These are phyloP conservation scores for Crithidia brevicula DNA, from an alignment of 208 protist species.

Conservation along the genomic window DNA sequence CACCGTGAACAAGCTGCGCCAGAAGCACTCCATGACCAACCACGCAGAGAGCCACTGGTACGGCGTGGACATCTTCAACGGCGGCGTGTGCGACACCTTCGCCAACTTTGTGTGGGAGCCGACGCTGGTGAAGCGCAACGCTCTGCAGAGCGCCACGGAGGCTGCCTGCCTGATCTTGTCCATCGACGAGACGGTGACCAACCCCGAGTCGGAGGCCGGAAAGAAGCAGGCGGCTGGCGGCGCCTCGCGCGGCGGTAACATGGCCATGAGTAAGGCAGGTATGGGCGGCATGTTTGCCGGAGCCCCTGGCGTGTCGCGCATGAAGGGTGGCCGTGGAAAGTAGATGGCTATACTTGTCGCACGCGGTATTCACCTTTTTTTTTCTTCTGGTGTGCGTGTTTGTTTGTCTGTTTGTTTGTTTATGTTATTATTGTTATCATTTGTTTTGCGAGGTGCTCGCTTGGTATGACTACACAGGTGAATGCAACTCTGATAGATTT, in stretches of 20 bases:
- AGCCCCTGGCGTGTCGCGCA: slow-evolving; percentile 80
- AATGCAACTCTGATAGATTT: slow-evolving; percentile 14
- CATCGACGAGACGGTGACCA: slow-evolving; percentile 99
- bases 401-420: neutral
- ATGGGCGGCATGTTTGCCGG: slow-evolving; percentile 94
- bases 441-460: slow-evolving; percentile 5
- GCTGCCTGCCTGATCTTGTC: slow-evolving; percentile 99
- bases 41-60: slow-evolving; percentile 89
- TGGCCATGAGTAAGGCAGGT: slow-evolving; percentile 89
- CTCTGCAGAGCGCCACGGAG: slow-evolving; percentile 98
- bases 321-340: slow-evolving; percentile 86
- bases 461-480: neutral
- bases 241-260: slow-evolving; percentile 62
- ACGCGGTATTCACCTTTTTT: no score
- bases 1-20: slow-evolving; percentile 99
- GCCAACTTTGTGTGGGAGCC: slow-evolving; percentile 99
- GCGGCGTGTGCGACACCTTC: slow-evolving; percentile 98
- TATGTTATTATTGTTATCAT: slow-evolving; percentile 4
- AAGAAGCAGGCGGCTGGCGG: slow-evolving; percentile 86
- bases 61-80: slow-evolving; percentile 99
- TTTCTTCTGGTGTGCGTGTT: neutral
- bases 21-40: slow-evolving; percentile 93
- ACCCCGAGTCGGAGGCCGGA: slow-evolving; percentile 90
- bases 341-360: slow-evolving; percentile 22
- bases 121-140: slow-evolving; percentile 98